Conservation (phyloP, 2,329 filamentous ascomycete species). For the Onygenales sp. region DNA sequence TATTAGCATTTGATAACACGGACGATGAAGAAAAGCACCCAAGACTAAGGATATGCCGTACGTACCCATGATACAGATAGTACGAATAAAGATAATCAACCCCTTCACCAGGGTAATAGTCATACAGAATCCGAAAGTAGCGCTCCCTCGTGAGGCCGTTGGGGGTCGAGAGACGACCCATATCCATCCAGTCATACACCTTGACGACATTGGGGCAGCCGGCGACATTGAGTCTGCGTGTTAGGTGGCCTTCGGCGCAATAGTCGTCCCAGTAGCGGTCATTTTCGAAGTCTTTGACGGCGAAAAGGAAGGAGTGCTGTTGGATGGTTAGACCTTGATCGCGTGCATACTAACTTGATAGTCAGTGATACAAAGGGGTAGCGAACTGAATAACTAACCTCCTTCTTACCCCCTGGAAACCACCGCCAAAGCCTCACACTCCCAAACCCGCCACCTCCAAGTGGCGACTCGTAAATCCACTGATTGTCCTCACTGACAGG, state of each 20-base stretch:
- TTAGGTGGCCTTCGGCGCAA: slow-evolving; percentile 6
- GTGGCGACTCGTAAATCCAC: slow-evolving; percentile 1
- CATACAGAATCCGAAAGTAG: slow-evolving; percentile 7
- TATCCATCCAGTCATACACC: slow-evolving; percentile 6
- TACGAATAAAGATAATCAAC: not conserved
- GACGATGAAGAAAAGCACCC: not conserved
- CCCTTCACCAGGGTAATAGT: slow-evolving; percentile 2
- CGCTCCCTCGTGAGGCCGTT: not conserved
- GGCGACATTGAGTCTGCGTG: slow-evolving; percentile 5
- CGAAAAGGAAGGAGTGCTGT: slow-evolving; percentile 4
- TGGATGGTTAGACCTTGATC: not conserved
- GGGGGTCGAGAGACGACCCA: not conserved
- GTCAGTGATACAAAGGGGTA: too few relatives aligned
- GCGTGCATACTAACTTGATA: not conserved
- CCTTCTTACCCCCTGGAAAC: slow-evolving; percentile 5
- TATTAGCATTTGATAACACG: not conserved
- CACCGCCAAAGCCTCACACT: slow-evolving; percentile 4
- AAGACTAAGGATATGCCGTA: not conserved
- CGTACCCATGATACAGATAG: slow-evolving; percentile 4
- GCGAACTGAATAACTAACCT: not conserved
- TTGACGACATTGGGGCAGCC: slow-evolving; percentile 9
- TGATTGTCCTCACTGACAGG: slow-evolving; percentile 2
- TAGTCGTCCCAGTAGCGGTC: slow-evolving; percentile 5
- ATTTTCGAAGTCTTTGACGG: slow-evolving; percentile 5
- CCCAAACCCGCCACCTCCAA: slow-evolving; percentile 1